Base-by-base conservation (phyloP, 768 basidiomycete species). In the Baorangia bicolor region DNA sequence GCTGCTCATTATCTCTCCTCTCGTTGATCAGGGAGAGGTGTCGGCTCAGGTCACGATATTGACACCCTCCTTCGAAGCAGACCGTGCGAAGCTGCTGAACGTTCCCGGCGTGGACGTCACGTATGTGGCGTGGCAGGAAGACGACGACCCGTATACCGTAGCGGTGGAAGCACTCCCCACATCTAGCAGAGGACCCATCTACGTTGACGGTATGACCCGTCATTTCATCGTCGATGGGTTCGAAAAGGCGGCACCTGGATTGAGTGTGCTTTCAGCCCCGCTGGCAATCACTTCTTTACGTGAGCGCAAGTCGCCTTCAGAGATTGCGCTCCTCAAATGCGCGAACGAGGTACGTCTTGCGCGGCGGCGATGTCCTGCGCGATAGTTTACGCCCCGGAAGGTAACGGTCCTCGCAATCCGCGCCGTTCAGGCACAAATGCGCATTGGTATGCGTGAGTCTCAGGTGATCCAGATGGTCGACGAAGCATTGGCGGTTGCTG, bases 381-480 rank as follows among this genome's bases (percentile, higher is more conserved):
- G 35, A 21, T 35, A 31, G 33, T 49, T 60, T 33, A 64, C 21
- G 8, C 21, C n/a, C n/a, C 1, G 31, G 33, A 63, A 94, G 91
- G 86, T 81, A n/a, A 92, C 91, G 0, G 63, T 94, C 5, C 77
- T 92, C 16, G 83, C 88, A 7, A 87, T 93, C 64, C 80, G 88
- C 12, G 77, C 79, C 7, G 85, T 88, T 2, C 80, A 83, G 53
- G 74, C 78, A 45, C 71, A 77, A 40, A 76, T 94, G 71, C 75
- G 77, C 55, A 73, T 90, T 49, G 90, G 92, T 20, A 89, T 94
- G 62, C 84, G 75, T 8, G 90, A 94, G 72, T 91, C 89, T 9
- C 75, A 85, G 61, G 89, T 85, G 13, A 71, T 77, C 13, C 64
- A 54, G n/a, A 78, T 92, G 71, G 75, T 93, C 55, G 68, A 75